Evolutionary conservation across 108 stramenopile genomes (phyloP).

Genomic region (Nannochloropsis granulata): DNA sequence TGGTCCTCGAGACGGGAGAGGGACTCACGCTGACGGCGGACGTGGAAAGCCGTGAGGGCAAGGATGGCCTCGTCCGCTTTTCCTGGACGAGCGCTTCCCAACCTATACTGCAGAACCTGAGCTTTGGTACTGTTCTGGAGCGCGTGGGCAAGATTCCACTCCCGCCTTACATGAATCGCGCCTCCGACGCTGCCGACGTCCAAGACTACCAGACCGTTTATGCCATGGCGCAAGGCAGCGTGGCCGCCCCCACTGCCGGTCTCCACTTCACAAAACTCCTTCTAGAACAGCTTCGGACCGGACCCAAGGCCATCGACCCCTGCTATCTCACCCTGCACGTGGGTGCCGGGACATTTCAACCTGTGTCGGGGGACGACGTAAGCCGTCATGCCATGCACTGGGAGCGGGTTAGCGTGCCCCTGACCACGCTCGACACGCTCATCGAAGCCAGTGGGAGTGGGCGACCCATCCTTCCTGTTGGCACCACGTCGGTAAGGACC

Average conservation of each 20-base stretch:
- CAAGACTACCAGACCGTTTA: conserved; percentile 42
- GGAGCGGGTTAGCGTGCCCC: conserved; percentile 33
- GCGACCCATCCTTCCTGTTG: conserved; percentile 35
- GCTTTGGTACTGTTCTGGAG: conserved; percentile 22
- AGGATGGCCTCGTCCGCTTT: neutral
- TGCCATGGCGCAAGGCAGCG: conserved; percentile 36
- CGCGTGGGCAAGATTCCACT: conserved; percentile 37
- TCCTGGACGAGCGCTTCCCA: neutral
- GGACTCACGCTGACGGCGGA: neutral
- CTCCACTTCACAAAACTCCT: conserved; percentile 39
- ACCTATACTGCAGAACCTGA: neutral
- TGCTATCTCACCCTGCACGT: conserved; percentile 40
- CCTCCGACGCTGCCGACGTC: conserved; percentile 24
- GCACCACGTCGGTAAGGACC: conserved; percentile 40
- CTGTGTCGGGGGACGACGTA: conserved; percentile 26
- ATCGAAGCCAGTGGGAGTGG: conserved; percentile 22
- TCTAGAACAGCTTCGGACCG: conserved; percentile 19
- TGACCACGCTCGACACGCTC: conserved; percentile 21
- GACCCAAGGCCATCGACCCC: neutral
- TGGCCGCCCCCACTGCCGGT: conserved; percentile 49
- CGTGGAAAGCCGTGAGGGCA: neutral
- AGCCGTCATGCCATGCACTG: conserved; percentile 42
- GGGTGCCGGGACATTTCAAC: conserved; percentile 48
- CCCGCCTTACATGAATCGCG: conserved; percentile 42
- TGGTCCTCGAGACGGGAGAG: neutral